Conservation (phyloP, 202 grass and related monocot species). For the Tripidium arundinaceum region DNA sequence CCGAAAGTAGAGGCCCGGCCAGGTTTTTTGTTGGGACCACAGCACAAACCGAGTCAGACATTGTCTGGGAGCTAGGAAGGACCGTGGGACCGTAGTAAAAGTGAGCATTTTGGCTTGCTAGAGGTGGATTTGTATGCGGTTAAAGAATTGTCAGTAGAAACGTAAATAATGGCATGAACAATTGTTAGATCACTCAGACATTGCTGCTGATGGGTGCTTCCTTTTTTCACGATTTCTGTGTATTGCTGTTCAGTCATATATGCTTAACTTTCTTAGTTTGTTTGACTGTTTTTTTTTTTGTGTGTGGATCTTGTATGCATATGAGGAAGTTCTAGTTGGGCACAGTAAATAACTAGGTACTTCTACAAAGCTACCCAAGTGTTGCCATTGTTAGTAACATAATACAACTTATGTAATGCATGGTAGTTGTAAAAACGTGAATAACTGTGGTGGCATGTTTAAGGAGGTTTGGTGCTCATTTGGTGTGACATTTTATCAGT, state of each 20-base stretch:
- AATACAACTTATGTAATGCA: not conserved
- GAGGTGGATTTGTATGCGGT: not conserved
- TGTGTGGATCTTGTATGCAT: not conserved
- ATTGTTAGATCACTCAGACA: slow-evolving; percentile 7
- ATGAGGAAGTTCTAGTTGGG: not conserved
- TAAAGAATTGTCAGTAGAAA: not conserved
- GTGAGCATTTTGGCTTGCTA: too few relatives aligned
- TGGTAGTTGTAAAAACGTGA: not conserved
- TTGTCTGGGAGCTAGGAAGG: too few relatives aligned
- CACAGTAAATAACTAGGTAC: not conserved
- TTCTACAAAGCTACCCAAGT: not conserved
- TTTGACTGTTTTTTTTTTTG: not conserved
- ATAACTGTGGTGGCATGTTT: not conserved
- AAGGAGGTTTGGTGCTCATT: slow-evolving; percentile 9
- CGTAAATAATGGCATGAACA: not conserved
- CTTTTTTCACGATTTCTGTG: not conserved
- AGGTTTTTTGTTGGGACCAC: too few relatives aligned
- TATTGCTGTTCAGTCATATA: not conserved
- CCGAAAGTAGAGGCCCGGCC: too few relatives aligned
- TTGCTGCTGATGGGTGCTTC: not conserved
- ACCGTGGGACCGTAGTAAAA: too few relatives aligned
- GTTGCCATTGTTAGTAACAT: not conserved
- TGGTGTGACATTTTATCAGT: not conserved
- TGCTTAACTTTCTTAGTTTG: not conserved
- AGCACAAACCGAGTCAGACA: too few relatives aligned